Percentiles rank a stretch among this genome's conserved stretches.
Evolutionary conservation across 2,329 filamentous ascomycete species (phyloP).

Genomic region (Hypoxylon sp.): DNA sequence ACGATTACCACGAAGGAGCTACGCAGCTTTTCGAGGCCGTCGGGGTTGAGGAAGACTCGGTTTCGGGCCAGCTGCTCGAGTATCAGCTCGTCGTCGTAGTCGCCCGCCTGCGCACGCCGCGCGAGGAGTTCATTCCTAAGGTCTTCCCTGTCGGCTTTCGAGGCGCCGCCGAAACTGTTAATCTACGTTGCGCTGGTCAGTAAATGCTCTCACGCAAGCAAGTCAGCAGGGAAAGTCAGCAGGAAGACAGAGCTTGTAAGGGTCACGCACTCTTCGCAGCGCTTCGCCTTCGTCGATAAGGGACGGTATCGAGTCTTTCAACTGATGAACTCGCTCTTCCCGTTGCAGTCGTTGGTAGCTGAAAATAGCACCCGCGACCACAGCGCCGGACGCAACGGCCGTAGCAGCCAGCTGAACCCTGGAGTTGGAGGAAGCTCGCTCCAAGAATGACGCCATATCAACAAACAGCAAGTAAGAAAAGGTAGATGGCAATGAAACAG

Average conservation of each 20-base stretch:
- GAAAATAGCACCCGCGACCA: constrained; percentile 70
- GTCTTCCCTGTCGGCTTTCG: constrained; percentile 69
- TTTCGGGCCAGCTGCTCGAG: constrained; percentile 95
- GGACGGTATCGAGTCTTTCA: constrained; percentile 71
- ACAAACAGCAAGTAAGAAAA: background rate
- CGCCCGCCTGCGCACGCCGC: constrained; percentile 69
- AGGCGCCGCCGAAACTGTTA: constrained; percentile 69
- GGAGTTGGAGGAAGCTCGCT: constrained; percentile 58
- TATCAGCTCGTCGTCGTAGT: constrained; percentile 83
- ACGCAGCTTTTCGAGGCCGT: constrained; percentile 83
- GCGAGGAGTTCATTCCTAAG: constrained; percentile 69
- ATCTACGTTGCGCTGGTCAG: constrained; percentile 59
- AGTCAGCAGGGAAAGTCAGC: no score
- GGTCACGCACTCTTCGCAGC: constrained; percentile 53
- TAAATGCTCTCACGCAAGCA: constrained; percentile 1
- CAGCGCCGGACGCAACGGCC: constrained; percentile 72
- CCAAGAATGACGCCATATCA: constrained; percentile 53
- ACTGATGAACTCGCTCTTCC: constrained; percentile 63
- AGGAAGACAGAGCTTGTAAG: background rate
- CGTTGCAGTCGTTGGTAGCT: constrained; percentile 71
- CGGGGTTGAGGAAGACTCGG: constrained; percentile 86
- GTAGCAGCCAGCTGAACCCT: constrained; percentile 76
- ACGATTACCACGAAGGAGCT: constrained; percentile 88
- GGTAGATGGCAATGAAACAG: no score
- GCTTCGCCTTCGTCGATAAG: constrained; percentile 50